Percentiles rank a stretch among this genome's conserved stretches.
phyloP scores from a whole-genome alignment of 2,329 filamentous ascomycete species.

The Passalora sequoiae region DNA sequence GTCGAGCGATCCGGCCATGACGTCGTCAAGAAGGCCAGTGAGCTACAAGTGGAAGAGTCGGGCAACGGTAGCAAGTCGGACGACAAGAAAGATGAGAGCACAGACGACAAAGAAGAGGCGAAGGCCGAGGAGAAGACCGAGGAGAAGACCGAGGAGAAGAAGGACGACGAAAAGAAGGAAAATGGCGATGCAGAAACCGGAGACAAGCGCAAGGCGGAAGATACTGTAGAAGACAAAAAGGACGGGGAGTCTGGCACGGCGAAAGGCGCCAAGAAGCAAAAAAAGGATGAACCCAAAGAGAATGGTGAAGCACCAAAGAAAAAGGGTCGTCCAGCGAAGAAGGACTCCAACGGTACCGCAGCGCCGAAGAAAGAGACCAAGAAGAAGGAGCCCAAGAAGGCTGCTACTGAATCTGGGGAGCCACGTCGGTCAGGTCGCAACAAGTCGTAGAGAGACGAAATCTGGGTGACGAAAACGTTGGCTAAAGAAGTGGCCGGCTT shows the following conservation, averaged over 20 bases:
- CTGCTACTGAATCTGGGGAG: constrained; percentile 46
- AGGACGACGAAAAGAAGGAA: constrained; percentile 24
- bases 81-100: constrained; percentile 35
- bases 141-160: constrained; percentile 18
- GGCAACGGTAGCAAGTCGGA: constrained; percentile 32
- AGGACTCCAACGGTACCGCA: constrained; percentile 28
- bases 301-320: constrained; percentile 36
- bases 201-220: constrained; percentile 31
- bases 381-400: constrained; percentile 46
- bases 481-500: neutral
- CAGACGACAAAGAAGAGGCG: constrained; percentile 20
- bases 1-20: constrained; percentile 58
- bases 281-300: constrained; percentile 31
- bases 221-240: constrained; percentile 31
- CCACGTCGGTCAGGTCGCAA: constrained; percentile 45
- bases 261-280: constrained; percentile 28
- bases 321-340: constrained; percentile 41
- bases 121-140: constrained; percentile 22
- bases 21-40: constrained; percentile 59
- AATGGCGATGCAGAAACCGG: constrained; percentile 28
- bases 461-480: neutral
- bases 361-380: constrained; percentile 35
- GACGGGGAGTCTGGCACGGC: constrained; percentile 33
- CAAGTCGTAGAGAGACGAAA: constrained; percentile 19
- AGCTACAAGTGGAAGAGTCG: constrained; percentile 53